Evolutionary conservation across 352 stramenopile species (phyloP).

Genomic region (Globisporangium barbulae): DNA sequence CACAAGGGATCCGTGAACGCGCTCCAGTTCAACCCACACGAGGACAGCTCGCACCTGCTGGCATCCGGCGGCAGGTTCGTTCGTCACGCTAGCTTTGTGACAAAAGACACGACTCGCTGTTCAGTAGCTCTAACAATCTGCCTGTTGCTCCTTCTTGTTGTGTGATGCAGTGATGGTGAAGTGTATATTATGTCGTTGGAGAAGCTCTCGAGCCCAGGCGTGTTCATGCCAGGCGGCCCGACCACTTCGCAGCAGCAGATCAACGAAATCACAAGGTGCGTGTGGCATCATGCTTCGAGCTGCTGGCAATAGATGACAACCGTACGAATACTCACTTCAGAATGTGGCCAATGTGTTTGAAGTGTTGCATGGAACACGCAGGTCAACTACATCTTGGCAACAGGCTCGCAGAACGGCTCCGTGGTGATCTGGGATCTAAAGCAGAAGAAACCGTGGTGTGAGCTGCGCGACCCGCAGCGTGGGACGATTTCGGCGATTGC

Average conservation of each 20-base stretch:
- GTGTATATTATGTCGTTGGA: conserved; percentile 95
- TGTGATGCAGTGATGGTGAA: conserved; percentile 79
- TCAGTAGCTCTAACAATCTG: background rate
- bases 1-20: conserved; percentile 92
- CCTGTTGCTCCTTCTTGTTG: background rate
- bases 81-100: background rate
- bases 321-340: background rate
- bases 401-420: conserved; percentile 91
- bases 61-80: conserved; percentile 86
- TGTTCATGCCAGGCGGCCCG: conserved; percentile 87
- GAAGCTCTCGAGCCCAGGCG: conserved; percentile 82
- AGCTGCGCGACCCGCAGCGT: conserved; percentile 90
- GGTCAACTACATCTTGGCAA: conserved; percentile 97
- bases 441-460: conserved; percentile 98
- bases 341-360: background rate
- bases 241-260: conserved; percentile 56
- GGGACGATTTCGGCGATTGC: conserved; percentile 90
- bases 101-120: background rate
- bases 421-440: conserved; percentile 98
- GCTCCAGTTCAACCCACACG: conserved; percentile 95
- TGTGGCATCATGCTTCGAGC: background rate
- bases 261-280: conserved; percentile 81
- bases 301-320: background rate
- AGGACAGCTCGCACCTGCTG: conserved; percentile 89
- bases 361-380: conserved; percentile 97